Conservation (phyloP, 768 basidiomycete species). For the Suillus occidentalis region DNA sequence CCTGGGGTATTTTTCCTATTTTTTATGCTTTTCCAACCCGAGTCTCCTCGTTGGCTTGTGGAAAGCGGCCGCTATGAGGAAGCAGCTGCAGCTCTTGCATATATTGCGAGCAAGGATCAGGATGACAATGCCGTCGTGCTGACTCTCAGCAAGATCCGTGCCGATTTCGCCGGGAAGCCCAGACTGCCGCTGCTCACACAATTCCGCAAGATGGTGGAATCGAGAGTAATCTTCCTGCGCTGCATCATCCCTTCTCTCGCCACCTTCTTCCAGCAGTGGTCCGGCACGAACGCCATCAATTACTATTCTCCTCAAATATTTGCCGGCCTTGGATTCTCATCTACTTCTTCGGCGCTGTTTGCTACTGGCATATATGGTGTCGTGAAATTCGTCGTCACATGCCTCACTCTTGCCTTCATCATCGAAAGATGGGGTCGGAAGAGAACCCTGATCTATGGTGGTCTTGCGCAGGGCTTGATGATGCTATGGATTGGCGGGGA, state of each 20-base stretch:
- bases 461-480: conserved; percentile 34
- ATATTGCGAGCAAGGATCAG: conserved; percentile 23
- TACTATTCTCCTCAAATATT: conserved; percentile 42
- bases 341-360: conserved; percentile 32
- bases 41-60: conserved; percentile 44
- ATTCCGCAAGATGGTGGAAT: background rate
- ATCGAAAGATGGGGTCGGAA: conserved; percentile 43
- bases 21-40: conserved; percentile 39
- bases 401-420: conserved; percentile 33
- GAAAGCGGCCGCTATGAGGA: conserved; percentile 36
- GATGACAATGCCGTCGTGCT: conserved; percentile 29
- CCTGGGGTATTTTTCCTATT: conserved; percentile 38
- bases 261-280: conserved; percentile 40
- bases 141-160: conserved; percentile 25
- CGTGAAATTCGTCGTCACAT: conserved; percentile 36
- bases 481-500: conserved; percentile 41
- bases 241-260: conserved; percentile 34
- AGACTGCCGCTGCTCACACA: background rate
- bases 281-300: conserved; percentile 44
- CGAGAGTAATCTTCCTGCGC: conserved; percentile 26
- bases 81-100: conserved; percentile 32
- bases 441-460: conserved; percentile 35
- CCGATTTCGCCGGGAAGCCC: background rate
- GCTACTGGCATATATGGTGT: conserved; percentile 44
- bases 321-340: conserved; percentile 34